Evolutionary conservation across 768 basidiomycete genomes (phyloP), one percentile per base, ranked within the genome.

Genomic region (Termitomyces sp.): DNA sequence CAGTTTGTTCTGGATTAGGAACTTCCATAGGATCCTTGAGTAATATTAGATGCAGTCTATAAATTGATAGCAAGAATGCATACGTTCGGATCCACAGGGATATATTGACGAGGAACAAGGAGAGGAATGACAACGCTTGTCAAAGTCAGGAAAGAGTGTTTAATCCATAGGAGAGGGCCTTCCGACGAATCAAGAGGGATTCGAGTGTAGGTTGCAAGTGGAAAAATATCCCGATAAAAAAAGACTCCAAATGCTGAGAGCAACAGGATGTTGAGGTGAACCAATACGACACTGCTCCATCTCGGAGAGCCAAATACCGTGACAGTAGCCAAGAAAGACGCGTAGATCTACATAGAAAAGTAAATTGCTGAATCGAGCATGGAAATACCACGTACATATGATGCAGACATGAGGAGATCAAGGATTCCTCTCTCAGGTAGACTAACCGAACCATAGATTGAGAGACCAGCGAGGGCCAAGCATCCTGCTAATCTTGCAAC

Each of bases 161-260:
- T 80, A 4, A 70, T 68, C 86, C 86, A 88, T 19, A 86, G 66
- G 34, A 82, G 56, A 49, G 66, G 57, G 7, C 82, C 79, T 61
- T 82, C 81, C 1, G 65, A 64, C 2, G 66, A 62, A 61, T 89
- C 87, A n/a, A 71, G 58, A 7, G 85, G 83, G 14, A 54, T 35
- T 23, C 76, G 69, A n/a, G 73, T 75, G 67, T 74, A 86, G 0
- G 84, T 87, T 16, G 76, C 69, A 9, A 87, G 63, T 12, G 87
- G 87, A 66, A 76, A 85, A 7, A 89, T 49, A 63, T 83, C 80
- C n/a, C 86, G 78, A 62, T 84, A 85, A 34, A 71, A 69, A 62
- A 78, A 87, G 8, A 84, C 73, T 10, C 62, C 61, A 65, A 82
- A 81, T 5, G 72, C 72, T 27, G 72, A 68, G n/a, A 84, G 61